A percentile compares a stretch with the other conserved stretches of the same genome.
These are phyloP conservation scores for Catenaria anguillulae DNA, from an alignment of 371 early-diverging fungal species.

Conservation along the genomic window DNA sequence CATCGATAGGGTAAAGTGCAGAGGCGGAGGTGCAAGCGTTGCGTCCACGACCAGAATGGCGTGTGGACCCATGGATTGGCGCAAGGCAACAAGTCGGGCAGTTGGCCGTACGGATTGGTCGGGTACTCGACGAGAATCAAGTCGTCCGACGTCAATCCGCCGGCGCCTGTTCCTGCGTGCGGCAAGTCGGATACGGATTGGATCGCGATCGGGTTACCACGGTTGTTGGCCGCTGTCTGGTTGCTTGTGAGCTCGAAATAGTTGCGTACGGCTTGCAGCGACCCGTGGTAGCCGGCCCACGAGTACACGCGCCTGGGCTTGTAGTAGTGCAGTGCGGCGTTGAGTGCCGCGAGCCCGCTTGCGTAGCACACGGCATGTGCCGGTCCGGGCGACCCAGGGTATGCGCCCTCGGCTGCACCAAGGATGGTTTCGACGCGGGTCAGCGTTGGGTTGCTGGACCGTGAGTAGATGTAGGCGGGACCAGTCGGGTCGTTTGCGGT, in stretches of 20 bases:
- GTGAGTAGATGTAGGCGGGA: not conserved
- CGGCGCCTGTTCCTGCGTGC: not conserved
- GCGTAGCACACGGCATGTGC: not conserved
- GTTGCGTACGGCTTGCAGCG: not conserved
- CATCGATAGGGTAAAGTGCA: constrained; percentile 13
- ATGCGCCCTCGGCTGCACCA: not conserved
- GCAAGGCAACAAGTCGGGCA: not conserved
- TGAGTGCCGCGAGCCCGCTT: not conserved
- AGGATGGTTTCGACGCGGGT: constrained; percentile 2
- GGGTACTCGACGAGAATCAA: not conserved
- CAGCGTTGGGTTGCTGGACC: not conserved
- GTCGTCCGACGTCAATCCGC: not conserved
- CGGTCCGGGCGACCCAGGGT: not conserved
- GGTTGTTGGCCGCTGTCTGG: not conserved
- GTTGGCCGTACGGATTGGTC: not conserved
- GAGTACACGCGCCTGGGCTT: not conserved
- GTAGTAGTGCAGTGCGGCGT: not conserved
- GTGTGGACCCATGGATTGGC: not conserved
- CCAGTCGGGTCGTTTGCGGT: too few relatives aligned
- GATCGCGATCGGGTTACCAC: not conserved
- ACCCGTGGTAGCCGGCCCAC: constrained; percentile 1
- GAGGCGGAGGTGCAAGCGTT: constrained; percentile 29
- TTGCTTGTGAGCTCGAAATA: too few relatives aligned
- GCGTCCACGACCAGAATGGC: constrained; percentile 22
- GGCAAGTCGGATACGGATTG: not conserved